Base-by-base conservation (phyloP, 768 basidiomycete genomes). In the Russula brevipes region DNA sequence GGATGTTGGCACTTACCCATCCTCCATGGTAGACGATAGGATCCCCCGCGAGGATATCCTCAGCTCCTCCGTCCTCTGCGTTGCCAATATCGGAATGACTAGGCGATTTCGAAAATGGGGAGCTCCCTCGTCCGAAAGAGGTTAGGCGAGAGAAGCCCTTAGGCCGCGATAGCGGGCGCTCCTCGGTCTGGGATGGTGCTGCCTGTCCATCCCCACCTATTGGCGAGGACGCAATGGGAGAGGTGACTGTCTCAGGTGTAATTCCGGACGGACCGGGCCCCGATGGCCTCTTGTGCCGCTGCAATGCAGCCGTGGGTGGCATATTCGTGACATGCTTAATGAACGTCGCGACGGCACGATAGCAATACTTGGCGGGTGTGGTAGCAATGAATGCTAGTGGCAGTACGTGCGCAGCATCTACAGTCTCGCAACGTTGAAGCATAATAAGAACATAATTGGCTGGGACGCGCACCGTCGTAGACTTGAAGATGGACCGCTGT, bases 401-500 rank as follows among this genome's bases (percentile, higher is more conserved):
- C 16, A 91, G 71, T 44, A 88, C 80, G 72, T 91, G 89, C 0
- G 88, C 85, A 3, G 84, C 78, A 69, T 88, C 88, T 90, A 61
- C 14, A 8, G 31, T 3, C 17, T 2, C 2, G 17, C 17, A 24
- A n/a, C 33, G 31, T 42, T 56, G 45, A 50, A 45, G 11, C 14
- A 24, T 33, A 38, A 60, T 14, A 49, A 64, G 59, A 16, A 36
- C 24, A 9, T 53, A 57, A 62, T 60, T 66, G 52, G 44, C 6
- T 5, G 47, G 3, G 19, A 60, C 68, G 61, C 56, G 72, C 47
- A 81, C 91, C 93, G 70, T 98, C 94, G 69, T 94, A 97, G 0
- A 97, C 85, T 73, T 98, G 94, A 7, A 98, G 77, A 76, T 98
- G 94, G 16, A 96, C 93, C 61, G 85, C 80, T 1, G 94, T 94